phyloP scores from a whole-genome alignment of 1,284 basidiomycete genomes.

The Rhodotorula sp. region DNA sequence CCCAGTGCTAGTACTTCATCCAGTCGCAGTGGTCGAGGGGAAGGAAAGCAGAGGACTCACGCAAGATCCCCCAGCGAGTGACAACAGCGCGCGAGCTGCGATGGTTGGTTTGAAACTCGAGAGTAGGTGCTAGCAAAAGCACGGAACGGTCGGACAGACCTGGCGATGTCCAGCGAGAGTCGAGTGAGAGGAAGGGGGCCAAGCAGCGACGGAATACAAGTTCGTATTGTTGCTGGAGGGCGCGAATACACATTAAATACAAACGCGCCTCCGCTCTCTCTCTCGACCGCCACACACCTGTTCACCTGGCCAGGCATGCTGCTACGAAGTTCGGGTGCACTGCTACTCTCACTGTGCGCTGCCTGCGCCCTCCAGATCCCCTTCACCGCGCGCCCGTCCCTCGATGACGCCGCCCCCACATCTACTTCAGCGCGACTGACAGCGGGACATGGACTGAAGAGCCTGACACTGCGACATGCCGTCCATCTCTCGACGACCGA shows the following conservation, averaged over 20 bases:
- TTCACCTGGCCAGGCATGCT: constrained; percentile 6
- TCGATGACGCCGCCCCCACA: constrained; percentile 3
- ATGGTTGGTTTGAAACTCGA: no score
- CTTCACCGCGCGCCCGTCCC: not conserved
- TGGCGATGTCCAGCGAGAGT: no score
- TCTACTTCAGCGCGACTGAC: not conserved
- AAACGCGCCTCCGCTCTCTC: not conserved
- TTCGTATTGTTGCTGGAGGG: no score
- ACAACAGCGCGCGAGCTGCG: not conserved
- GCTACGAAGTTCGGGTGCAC: constrained; percentile 8
- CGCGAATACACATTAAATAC: not conserved
- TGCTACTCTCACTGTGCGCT: not conserved
- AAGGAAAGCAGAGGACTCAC: not conserved
- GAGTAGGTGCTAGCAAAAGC: not conserved
- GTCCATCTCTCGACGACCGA: constrained; percentile 33
- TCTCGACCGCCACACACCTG: not conserved
- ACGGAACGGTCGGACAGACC: not conserved
- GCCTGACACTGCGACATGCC: constrained; percentile 39
- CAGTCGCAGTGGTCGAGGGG: not conserved
- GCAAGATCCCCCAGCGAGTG: no score
- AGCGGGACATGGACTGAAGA: no score
- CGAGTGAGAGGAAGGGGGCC: not conserved
- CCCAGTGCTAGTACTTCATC: constrained; percentile 21
- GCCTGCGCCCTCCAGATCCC: constrained; percentile 32
- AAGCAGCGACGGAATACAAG: not conserved